phyloP scores from a whole-genome alignment of 1,284 basidiomycete species.

The Moniliella sp. region DNA sequence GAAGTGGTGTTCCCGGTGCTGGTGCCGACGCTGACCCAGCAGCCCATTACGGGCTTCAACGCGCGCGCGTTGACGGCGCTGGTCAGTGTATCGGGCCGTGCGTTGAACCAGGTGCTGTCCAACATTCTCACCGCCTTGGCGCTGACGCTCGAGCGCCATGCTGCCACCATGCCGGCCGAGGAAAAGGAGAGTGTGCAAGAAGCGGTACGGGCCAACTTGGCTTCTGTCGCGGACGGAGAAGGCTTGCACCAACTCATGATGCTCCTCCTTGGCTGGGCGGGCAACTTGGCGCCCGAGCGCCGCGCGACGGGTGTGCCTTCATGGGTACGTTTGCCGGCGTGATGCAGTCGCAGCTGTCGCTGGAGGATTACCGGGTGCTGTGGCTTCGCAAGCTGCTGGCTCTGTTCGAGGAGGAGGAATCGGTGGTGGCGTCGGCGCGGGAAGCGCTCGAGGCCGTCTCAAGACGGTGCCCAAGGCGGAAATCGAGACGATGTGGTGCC shows the following conservation, averaged over 20 bases:
- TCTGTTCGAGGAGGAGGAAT: constrained; percentile 57
- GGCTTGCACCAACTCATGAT: constrained; percentile 29
- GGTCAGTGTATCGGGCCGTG: constrained; percentile 74
- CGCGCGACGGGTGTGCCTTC: constrained; percentile 19
- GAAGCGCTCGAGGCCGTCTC: constrained; percentile 62
- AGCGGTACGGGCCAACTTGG: constrained; percentile 16
- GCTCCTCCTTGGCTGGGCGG: constrained; percentile 27
- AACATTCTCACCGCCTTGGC: not conserved
- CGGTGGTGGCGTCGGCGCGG: constrained; percentile 65
- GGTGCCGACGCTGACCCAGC: constrained; percentile 70
- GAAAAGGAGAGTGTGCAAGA: constrained; percentile 1
- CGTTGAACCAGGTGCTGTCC: constrained; percentile 43
- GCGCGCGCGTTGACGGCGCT: constrained; percentile 72
- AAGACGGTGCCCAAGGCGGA: constrained; percentile 82
- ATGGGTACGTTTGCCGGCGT: constrained; percentile 20
- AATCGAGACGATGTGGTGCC: constrained; percentile 47
- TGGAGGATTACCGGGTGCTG: constrained; percentile 53
- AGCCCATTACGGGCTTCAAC: constrained; percentile 84
- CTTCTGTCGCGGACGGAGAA: constrained; percentile 17
- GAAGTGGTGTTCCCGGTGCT: constrained; percentile 86
- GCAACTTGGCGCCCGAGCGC: constrained; percentile 8
- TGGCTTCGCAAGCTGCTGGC: constrained; percentile 84
- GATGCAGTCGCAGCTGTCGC: constrained; percentile 12
- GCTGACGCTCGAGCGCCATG: not conserved
- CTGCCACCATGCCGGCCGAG: too few species aligned